Evolutionary conservation across 495 filamentous ascomycete genomes (phyloP), one percentile per base, ranked within the genome.

Genomic region (Penicillium antarcticum): DNA sequence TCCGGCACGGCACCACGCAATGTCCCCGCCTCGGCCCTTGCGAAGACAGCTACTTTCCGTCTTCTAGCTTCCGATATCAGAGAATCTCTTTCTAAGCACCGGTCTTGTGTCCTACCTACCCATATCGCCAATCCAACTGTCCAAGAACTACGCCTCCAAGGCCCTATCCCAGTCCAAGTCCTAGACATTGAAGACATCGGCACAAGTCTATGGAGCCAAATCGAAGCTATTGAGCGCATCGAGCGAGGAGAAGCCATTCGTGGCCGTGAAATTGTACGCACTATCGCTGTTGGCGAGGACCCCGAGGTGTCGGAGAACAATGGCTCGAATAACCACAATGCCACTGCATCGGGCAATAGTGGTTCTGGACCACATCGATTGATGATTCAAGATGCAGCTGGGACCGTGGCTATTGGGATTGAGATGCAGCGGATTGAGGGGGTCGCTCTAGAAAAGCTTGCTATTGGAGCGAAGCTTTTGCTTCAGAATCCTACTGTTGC

Each of bases 171-270:
- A 0, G 85, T 94, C 5, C 94, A 98, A 64, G 82, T 97, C 0
- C 67, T 95, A 0, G 89, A 89, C 40, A 78, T 97, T 14, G 87
- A 92, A 59, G 91, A 96, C 60, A 75, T 97, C 35, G 79, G 83
- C 12, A 79, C 78, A 12, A 88, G 85, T 57, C 76, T 85, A 17
- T 92, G 91, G 87, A 84, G 87, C 58, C 88, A 95, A 59, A 80
- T 96, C 34, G 92, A 97, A 58, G 82, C 82, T 17, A 76, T 97
- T 19, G 94, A 98, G 66, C 83, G 87, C 38, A 72, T 83, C 8
- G 87, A 91, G 64, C 78, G 91, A 7, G 92, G 92, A 2, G 94
- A 97, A 67, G 81, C 79, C 32, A 88, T 85, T 9, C 80, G 86
- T 21, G 94, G 94, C 1, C 66, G 91, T 6, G 89, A 97, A 67